Conservation (phyloP, 2,329 filamentous ascomycete species). For the Sarocladiaceae sp. region DNA sequence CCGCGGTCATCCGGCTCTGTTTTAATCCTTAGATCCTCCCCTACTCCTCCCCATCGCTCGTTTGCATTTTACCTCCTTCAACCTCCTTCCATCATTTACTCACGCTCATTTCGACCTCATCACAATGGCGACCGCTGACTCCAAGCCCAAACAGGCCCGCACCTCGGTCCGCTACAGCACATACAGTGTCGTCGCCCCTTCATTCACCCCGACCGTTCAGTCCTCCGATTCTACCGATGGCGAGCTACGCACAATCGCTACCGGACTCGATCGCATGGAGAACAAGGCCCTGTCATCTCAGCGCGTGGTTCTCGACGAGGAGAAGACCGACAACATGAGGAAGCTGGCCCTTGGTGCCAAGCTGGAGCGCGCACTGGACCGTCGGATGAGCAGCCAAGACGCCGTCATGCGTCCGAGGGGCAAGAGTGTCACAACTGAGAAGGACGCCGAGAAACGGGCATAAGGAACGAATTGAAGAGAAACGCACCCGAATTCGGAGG, state of each 20-base stretch:
- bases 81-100: slow-evolving; percentile 12
- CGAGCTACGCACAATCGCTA: slow-evolving; percentile 64
- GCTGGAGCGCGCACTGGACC: slow-evolving; percentile 77
- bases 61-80: not conserved
- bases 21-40: no score
- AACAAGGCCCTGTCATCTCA: slow-evolving; percentile 80
- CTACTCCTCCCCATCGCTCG: not conserved
- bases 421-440: slow-evolving; percentile 23
- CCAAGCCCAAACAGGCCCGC: slow-evolving; percentile 34
- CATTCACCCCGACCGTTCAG: slow-evolving; percentile 50
- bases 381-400: slow-evolving; percentile 83
- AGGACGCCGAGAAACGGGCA: slow-evolving; percentile 4
- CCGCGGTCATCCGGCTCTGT: slow-evolving; percentile 2
- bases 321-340: slow-evolving; percentile 75
- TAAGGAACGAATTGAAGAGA: no score
- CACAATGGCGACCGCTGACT: slow-evolving; percentile 14
- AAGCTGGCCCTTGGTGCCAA: slow-evolving; percentile 87
- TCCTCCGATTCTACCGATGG: slow-evolving; percentile 49
- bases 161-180: slow-evolving; percentile 53
- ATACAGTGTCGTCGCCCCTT: slow-evolving; percentile 52
- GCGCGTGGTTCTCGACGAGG: slow-evolving; percentile 62
- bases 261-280: slow-evolving; percentile 78
- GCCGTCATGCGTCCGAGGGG: slow-evolving; percentile 66
- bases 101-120: slow-evolving; percentile 6
- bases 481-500: no score